Conservation (phyloP, 2,329 filamentous ascomycete species). For the Hymenotorrendiella dingleyae region DNA sequence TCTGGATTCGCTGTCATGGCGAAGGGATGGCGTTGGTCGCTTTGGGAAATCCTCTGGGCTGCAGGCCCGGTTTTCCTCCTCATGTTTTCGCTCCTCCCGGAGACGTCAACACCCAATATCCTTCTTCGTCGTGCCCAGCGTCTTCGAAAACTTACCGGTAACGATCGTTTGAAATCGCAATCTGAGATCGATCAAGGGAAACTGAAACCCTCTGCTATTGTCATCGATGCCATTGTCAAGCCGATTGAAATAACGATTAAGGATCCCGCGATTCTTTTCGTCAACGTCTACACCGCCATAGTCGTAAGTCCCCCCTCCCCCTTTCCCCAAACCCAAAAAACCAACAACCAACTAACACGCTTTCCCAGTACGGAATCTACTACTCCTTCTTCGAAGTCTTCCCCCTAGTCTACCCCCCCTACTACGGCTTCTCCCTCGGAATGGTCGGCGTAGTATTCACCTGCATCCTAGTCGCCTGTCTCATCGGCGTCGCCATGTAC, state of each 20-base stretch:
- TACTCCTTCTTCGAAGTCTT: slow-evolving; percentile 63
- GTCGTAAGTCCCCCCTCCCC: no score
- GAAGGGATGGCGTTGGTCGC: slow-evolving; percentile 57
- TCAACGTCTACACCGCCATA: slow-evolving; percentile 55
- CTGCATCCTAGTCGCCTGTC: slow-evolving; percentile 51
- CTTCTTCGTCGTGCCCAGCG: slow-evolving; percentile 54
- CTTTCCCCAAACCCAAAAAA: no score
- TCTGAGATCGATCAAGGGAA: slow-evolving; percentile 58
- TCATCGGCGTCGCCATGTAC: slow-evolving; percentile 46
- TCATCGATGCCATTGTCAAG: slow-evolving; percentile 53
- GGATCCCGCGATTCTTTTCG: slow-evolving; percentile 57
- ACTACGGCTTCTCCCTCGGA: slow-evolving; percentile 55
- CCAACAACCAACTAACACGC: no score
- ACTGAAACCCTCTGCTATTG: slow-evolving; percentile 41
- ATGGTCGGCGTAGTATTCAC: slow-evolving; percentile 55
- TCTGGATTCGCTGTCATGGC: slow-evolving; percentile 53
- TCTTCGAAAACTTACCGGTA: slow-evolving; percentile 56
- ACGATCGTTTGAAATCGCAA: slow-evolving; percentile 49
- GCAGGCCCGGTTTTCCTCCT: slow-evolving; percentile 51
- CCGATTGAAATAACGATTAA: slow-evolving; percentile 54
- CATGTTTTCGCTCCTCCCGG: slow-evolving; percentile 58
- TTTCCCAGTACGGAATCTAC: slow-evolving; percentile 60
- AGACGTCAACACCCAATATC: slow-evolving; percentile 55
- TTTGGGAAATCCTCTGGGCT: slow-evolving; percentile 59
- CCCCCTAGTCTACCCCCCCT: slow-evolving; percentile 53